Evolutionary conservation across 805 yeast genomes (phyloP).

Genomic region (Starmerella davenportii): DNA sequence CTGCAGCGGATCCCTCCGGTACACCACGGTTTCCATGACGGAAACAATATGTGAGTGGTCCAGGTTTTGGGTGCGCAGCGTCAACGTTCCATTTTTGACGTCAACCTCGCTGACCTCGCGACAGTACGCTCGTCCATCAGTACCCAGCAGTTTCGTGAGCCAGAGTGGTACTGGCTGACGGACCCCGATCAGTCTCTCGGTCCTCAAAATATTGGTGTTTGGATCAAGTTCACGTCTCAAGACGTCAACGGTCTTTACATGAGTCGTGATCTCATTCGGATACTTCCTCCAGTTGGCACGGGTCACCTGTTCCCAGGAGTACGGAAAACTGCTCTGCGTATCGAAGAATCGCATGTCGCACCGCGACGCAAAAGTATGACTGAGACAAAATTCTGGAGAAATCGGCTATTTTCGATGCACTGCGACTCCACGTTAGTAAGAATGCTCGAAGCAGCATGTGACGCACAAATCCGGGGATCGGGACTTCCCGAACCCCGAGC

Average conservation of each 20-base stretch:
- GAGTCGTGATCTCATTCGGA: conserved; percentile 86
- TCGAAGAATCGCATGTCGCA: conserved; percentile 59
- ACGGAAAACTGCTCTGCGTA: conserved; percentile 49
- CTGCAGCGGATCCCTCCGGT: conserved; percentile 45
- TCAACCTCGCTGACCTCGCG: conserved; percentile 82
- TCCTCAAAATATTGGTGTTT: conserved; percentile 36
- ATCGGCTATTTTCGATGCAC: too few species aligned
- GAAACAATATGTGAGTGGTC: conserved; percentile 58
- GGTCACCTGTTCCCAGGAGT: conserved; percentile 87
- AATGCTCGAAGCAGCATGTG: too few species aligned
- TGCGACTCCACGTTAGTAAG: too few species aligned
- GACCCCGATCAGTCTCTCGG: conserved; percentile 80
- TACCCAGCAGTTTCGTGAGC: conserved; percentile 58
- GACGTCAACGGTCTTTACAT: conserved; percentile 86
- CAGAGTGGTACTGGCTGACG: conserved; percentile 73
- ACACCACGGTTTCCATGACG: conserved; percentile 77
- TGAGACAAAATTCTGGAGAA: too few species aligned
- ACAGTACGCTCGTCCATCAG: conserved; percentile 54
- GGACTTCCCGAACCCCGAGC: too few species aligned
- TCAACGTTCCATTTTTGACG: conserved; percentile 40
- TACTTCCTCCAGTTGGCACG: conserved; percentile 94
- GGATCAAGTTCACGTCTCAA: conserved; percentile 50
- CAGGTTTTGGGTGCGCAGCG: conserved; percentile 70
- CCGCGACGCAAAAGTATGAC: background rate
- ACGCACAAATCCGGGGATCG: too few species aligned